Percentiles rank a stretch among this genome's conserved stretches.
Conservation (phyloP, 306 rosid species). For the Luffa acutangula region DNA sequence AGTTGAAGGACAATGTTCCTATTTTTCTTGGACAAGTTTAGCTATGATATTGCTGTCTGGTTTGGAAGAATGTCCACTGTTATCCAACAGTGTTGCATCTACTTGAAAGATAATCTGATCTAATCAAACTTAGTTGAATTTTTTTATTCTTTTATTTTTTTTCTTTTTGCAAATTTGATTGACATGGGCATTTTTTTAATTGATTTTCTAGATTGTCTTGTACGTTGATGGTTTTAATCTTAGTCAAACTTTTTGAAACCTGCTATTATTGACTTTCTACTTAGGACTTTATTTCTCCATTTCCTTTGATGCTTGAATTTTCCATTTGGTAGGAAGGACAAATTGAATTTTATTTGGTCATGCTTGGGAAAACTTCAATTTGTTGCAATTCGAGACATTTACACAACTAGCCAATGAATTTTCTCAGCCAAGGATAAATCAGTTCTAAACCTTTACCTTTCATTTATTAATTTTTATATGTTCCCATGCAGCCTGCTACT, state of each 20-base stretch:
- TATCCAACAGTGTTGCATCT: neutral
- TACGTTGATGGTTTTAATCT: neutral
- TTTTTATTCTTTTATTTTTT: neutral
- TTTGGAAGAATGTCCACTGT: neutral
- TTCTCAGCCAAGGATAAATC: too few species aligned
- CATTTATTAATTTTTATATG: conserved; percentile 7
- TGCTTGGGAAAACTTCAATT: neutral
- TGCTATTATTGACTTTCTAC: neutral
- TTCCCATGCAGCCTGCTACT: conserved; percentile 62
- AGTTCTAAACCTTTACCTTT: neutral
- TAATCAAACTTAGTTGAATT: neutral
- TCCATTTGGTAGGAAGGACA: neutral
- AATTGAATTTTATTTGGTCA: neutral
- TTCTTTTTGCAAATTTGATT: neutral
- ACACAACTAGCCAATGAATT: neutral
- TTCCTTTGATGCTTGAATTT: neutral
- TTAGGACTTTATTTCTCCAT: neutral
- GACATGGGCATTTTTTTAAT: neutral
- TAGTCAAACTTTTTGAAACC: neutral
- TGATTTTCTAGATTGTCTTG: neutral
- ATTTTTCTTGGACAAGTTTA: neutral
- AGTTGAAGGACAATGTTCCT: neutral
- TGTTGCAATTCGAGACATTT: neutral
- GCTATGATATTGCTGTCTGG: neutral
- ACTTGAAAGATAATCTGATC: neutral